Evolutionary conservation across 2,329 filamentous ascomycete genomes (phyloP).

Genomic region (Fusarium lateritium): DNA sequence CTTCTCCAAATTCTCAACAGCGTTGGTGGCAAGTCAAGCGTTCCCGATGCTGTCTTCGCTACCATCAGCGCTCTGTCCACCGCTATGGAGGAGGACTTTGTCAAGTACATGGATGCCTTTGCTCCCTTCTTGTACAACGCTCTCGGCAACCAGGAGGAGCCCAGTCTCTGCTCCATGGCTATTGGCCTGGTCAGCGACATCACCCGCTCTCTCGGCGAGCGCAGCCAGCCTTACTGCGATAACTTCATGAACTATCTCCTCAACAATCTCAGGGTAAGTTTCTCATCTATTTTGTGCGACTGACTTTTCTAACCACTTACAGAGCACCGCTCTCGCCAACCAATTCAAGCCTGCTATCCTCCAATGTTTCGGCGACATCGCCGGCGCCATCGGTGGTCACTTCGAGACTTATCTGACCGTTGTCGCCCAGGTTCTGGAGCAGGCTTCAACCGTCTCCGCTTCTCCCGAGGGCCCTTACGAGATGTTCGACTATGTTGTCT

Average conservation of each 20-base stretch:
- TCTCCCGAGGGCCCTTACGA: conserved; percentile 88
- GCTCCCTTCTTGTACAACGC: conserved; percentile 93
- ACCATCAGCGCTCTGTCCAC: conserved; percentile 93
- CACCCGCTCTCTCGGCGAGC: conserved; percentile 89
- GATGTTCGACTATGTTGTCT: conserved; percentile 97
- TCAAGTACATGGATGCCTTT: conserved; percentile 98
- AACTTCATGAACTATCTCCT: conserved; percentile 98
- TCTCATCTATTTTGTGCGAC: not conserved
- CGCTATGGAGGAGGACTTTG: conserved; percentile 91
- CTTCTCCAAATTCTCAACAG: conserved; percentile 85
- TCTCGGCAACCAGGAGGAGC: conserved; percentile 95
- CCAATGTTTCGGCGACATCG: conserved; percentile 98
- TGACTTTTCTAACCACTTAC: conserved; percentile 38
- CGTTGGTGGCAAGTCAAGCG: conserved; percentile 87
- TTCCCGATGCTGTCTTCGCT: conserved; percentile 94
- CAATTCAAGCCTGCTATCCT: conserved; percentile 98
- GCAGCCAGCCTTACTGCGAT: conserved; percentile 95
- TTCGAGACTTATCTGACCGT: conserved; percentile 95
- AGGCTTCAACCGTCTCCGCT: conserved; percentile 87
- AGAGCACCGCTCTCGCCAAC: conserved; percentile 90
- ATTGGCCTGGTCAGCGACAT: conserved; percentile 98
- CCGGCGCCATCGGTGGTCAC: conserved; percentile 89
- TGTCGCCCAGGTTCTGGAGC: conserved; percentile 93
- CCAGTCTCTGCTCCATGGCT: conserved; percentile 93
- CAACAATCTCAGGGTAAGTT: conserved; percentile 85